Percentiles rank a stretch among this genome's conserved stretches.
Conservation (phyloP, 768 basidiomycete species). For the Omphalotus guepiniiformis region DNA sequence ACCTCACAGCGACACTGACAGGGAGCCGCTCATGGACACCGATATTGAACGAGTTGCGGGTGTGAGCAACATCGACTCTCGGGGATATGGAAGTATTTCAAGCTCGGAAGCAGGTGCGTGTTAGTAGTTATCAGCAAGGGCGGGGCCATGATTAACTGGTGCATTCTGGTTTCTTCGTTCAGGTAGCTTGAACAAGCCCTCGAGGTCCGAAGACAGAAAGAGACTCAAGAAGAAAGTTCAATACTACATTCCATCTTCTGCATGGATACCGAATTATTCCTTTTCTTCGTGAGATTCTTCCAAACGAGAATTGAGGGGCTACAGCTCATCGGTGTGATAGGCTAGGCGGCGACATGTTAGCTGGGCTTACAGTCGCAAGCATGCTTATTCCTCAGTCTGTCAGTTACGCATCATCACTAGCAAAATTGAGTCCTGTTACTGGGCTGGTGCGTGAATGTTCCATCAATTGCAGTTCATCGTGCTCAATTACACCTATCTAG, state of each 20-base stretch:
- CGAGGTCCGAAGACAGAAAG: not conserved
- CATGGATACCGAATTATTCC: constrained; percentile 80
- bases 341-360: constrained; percentile 60
- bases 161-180: not conserved
- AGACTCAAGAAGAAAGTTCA: constrained; percentile 39
- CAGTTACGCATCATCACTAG: constrained; percentile 87
- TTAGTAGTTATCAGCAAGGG: not conserved
- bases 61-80: not conserved
- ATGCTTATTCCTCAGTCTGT: constrained; percentile 87
- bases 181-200: not conserved
- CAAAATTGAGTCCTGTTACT: constrained; percentile 78
- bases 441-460: constrained; percentile 61
- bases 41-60: constrained; percentile 6
- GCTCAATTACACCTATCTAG: constrained; percentile 29
- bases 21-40: constrained; percentile 2
- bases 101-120: not conserved
- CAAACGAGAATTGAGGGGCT: not conserved
- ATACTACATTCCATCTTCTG: constrained; percentile 75
- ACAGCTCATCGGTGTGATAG: constrained; percentile 16
- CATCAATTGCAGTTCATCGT: not conserved
- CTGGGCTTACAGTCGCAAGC: constrained; percentile 80
- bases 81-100: constrained; percentile 5
- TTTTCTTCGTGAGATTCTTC: constrained; percentile 51
- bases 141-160: too few relatives aligned
- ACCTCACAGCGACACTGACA: constrained; percentile 4